Base-by-base conservation (phyloP, 1,284 basidiomycete species). In the Malassezia furfur region DNA sequence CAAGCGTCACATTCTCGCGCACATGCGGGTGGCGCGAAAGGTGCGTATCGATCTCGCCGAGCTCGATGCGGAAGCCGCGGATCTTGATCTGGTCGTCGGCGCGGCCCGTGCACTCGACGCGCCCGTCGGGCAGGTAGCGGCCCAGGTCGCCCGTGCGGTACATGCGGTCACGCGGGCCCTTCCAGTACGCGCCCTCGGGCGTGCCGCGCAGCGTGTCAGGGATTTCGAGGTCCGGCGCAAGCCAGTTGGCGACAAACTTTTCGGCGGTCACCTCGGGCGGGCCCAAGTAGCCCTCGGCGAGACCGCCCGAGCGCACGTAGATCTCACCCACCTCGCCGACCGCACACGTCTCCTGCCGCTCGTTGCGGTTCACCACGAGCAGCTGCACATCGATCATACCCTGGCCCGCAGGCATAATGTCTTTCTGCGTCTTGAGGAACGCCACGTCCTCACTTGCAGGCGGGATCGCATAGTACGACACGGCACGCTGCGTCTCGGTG, bases 51-150 rank as follows among this genome's bases (percentile, higher is more conserved):
- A 99, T 96, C 78, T 99, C 94, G 17, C 93, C 93, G 6, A 98
- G 82, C 77, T 99, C 94, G 74, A 99, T 98, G 34, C 94, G 82
- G 84, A 99, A 99, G 7, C 94, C 94, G 60, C 94, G 88, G 76
- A 99, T 98, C 80, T 99, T 98, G 78, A 99, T 89, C 76, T 99
- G 94, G 74, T 98, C 94, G 74, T 99, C 94, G 5, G 91, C 91
- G 47, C 94, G 84, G 10, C 94, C 94, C 0, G 89, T 93, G 77
- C 94, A 98, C 75, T 98, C 94, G 15, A 99, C 94, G 37, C 83
- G 84, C 4, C 94, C 94, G 72, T 89, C 84, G 1, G 94, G 89
- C 30, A 88, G 80, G 77, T 98, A 98, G 14, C 94, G 83, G 3
- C 94, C 94, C 1, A 99, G 80, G 77, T 99, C 94, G 31, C 94